Conservation (phyloP, 2,329 filamentous ascomycete genomes). For the Hymenoscyphus infarciens region DNA sequence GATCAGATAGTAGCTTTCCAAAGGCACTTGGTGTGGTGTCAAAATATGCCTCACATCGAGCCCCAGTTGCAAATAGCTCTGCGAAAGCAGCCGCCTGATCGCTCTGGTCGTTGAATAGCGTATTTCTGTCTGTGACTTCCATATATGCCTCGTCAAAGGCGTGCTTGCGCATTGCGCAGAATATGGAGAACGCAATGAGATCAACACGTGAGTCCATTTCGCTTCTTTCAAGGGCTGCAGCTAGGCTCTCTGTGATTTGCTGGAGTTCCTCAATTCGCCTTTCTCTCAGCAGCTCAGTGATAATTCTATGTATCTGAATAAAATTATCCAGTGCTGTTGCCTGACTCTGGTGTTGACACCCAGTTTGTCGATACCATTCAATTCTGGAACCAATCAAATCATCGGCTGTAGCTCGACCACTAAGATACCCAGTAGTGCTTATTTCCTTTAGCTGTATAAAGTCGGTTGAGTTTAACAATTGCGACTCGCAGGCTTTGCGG, state of each 20-base stretch:
- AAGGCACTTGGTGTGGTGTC: slow-evolving; percentile 49
- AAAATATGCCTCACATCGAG: slow-evolving; percentile 60
- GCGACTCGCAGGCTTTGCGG: slow-evolving; percentile 15
- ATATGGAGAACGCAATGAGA: slow-evolving; percentile 53
- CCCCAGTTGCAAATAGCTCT: slow-evolving; percentile 60
- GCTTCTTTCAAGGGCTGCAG: slow-evolving; percentile 11
- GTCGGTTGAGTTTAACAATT: slow-evolving; percentile 21
- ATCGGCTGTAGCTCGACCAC: slow-evolving; percentile 36
- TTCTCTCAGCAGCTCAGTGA: slow-evolving; percentile 20
- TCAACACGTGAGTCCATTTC: slow-evolving; percentile 47
- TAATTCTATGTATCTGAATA: slow-evolving; percentile 32
- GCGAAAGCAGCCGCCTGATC: slow-evolving; percentile 63
- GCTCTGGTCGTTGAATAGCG: slow-evolving; percentile 56
- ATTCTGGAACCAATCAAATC: slow-evolving; percentile 39
- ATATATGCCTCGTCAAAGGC: slow-evolving; percentile 61
- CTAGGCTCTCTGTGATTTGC: slow-evolving; percentile 18
- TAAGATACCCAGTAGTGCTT: slow-evolving; percentile 40
- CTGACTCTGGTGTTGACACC: slow-evolving; percentile 36
- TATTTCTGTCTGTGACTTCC: slow-evolving; percentile 61
- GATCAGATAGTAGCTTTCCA: slow-evolving; percentile 37
- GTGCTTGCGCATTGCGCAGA: slow-evolving; percentile 52
- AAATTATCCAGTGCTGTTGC: slow-evolving; percentile 38
- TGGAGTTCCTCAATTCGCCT: slow-evolving; percentile 19
- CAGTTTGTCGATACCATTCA: slow-evolving; percentile 41
- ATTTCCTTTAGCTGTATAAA: slow-evolving; percentile 38